A percentile compares a stretch with the other conserved stretches of the same genome.
Evolutionary conservation across 2,329 filamentous ascomycete genomes (phyloP).

Genomic region (Lachnellula hyalina): DNA sequence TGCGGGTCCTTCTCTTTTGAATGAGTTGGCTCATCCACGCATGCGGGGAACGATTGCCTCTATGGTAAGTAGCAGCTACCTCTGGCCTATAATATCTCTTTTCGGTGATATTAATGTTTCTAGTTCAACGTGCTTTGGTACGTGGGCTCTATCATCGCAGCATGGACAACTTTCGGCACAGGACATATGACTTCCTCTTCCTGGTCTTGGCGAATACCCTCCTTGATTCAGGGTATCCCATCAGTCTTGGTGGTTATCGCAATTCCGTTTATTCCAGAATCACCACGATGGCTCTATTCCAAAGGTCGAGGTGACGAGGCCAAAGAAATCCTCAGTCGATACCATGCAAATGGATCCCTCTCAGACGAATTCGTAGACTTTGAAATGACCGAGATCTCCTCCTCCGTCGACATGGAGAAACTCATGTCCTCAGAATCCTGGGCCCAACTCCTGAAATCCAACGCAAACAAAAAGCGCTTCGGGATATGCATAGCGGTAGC

Average conservation of each 20-base stretch:
- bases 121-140: constrained; percentile 18
- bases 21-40: constrained; percentile 17
- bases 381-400: constrained; percentile 35
- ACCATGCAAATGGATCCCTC: constrained; percentile 34
- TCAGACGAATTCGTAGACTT: constrained; percentile 33
- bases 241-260: constrained; percentile 7
- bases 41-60: not conserved
- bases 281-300: constrained; percentile 34
- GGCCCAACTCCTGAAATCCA: not conserved
- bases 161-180: constrained; percentile 20
- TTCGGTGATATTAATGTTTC: not conserved
- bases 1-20: constrained; percentile 4
- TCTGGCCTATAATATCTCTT: not conserved
- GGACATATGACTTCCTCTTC: constrained; percentile 10
- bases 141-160: constrained; percentile 18
- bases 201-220: constrained; percentile 40
- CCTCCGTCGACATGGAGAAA: constrained; percentile 32
- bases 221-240: constrained; percentile 11
- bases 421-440: constrained; percentile 22
- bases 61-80: not conserved
- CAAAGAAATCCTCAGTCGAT: constrained; percentile 43
- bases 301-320: constrained; percentile 45
- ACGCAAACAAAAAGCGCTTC: constrained; percentile 5
- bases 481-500: constrained; percentile 4
- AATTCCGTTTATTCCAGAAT: constrained; percentile 32